Evolutionary conservation across 129 eudicot species (phyloP).

Genomic region (Saussurea involucrata): DNA sequence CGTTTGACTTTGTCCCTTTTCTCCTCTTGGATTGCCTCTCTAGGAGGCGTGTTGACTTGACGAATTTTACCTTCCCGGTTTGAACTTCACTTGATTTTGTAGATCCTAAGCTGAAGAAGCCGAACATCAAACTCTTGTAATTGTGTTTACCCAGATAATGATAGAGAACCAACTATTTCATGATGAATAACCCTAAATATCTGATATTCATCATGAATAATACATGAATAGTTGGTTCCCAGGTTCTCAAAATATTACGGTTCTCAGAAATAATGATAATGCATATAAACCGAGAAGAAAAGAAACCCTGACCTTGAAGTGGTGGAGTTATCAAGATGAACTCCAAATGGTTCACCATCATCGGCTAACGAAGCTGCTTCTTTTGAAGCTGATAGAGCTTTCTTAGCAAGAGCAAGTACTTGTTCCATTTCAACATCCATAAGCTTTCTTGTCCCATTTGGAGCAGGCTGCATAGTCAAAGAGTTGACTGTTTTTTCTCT

Average conservation of each 20-base stretch:
- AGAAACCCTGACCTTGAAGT: slow-evolving; percentile 45
- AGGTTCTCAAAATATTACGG: no score
- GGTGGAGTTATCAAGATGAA: slow-evolving; percentile 34
- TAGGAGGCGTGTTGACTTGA: slow-evolving; percentile 75
- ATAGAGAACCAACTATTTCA: not conserved
- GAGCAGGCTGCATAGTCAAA: slow-evolving; percentile 29
- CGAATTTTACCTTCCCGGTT: slow-evolving; percentile 42
- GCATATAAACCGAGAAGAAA: not conserved
- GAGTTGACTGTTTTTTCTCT: slow-evolving; percentile 28
- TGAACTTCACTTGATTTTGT: slow-evolving; percentile 30
- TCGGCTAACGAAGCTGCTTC: slow-evolving; percentile 57
- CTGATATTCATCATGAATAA: not conserved
- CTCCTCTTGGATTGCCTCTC: slow-evolving; percentile 74
- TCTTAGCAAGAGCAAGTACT: slow-evolving; percentile 66
- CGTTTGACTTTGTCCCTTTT: slow-evolving; percentile 46
- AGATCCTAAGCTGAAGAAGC: slow-evolving; percentile 36
- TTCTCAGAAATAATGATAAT: not conserved
- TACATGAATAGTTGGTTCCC: not conserved
- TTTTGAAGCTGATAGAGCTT: slow-evolving; percentile 80
- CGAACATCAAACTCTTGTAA: slow-evolving; percentile 20
- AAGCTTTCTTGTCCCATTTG: slow-evolving; percentile 12
- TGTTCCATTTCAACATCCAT: slow-evolving; percentile 35
- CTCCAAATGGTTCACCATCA: slow-evolving; percentile 36
- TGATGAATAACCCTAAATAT: not conserved
- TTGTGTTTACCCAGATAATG: not conserved